phyloP scores from a whole-genome alignment of 345 rosid species.

The Erucastrum elatum region DNA sequence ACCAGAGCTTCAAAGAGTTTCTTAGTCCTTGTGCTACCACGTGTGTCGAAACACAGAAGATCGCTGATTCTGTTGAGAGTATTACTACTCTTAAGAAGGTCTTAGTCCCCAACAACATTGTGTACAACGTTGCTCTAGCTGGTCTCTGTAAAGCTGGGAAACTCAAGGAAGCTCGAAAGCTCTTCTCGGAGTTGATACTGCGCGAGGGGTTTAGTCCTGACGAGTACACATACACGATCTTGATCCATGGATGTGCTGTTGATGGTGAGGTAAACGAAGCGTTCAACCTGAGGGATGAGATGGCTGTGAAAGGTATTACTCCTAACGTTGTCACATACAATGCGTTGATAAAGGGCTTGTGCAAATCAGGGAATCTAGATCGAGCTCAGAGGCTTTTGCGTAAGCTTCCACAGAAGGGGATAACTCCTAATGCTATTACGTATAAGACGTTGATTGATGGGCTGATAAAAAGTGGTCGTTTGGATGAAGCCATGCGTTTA shows the following conservation, averaged over 20 bases:
- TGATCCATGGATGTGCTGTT: conserved; percentile 61
- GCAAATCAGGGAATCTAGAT: conserved; percentile 55
- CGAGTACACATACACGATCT: conserved; percentile 58
- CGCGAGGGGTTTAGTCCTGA: conserved; percentile 56
- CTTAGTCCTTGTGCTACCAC: conserved; percentile 27
- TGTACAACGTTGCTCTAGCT: conserved; percentile 66
- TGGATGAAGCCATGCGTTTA: conserved; percentile 53
- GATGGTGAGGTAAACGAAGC: conserved; percentile 66
- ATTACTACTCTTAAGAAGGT: conserved; percentile 38
- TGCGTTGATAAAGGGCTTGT: conserved; percentile 65
- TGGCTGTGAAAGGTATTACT: conserved; percentile 52
- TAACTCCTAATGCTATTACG: conserved; percentile 54
- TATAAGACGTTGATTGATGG: conserved; percentile 59
- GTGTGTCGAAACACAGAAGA: conserved; percentile 45
- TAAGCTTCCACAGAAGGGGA: conserved; percentile 57
- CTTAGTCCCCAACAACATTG: conserved; percentile 54
- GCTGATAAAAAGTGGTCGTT: conserved; percentile 47
- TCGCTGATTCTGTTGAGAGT: conserved; percentile 46
- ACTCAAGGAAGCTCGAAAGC: conserved; percentile 54
- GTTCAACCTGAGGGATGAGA: conserved; percentile 66
- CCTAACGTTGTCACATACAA: conserved; percentile 69
- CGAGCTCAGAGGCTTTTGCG: conserved; percentile 59
- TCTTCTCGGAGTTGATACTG: conserved; percentile 49
- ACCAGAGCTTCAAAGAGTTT: conserved; percentile 33
- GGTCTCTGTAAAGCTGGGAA: conserved; percentile 73